Conservation (phyloP, 2,329 filamentous ascomycete genomes). For the Fusarium sp. region DNA sequence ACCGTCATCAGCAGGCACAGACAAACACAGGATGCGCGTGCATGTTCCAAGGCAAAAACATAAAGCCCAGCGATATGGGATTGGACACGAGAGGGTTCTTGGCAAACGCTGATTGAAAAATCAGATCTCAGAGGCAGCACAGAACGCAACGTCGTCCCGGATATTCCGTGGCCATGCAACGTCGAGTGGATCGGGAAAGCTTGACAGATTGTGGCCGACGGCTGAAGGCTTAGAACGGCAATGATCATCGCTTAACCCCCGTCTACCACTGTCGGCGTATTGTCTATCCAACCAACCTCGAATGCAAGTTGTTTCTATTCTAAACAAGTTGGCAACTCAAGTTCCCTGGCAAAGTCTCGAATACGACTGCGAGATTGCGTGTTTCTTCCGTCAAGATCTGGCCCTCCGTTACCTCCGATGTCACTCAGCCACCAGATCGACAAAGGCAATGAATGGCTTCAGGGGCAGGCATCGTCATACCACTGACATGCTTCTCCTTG, state of each 20-base stretch:
- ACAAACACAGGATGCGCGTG: not conserved
- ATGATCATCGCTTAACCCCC: constrained; percentile 15
- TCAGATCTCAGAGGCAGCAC: constrained; percentile 6
- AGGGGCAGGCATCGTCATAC: constrained; percentile 20
- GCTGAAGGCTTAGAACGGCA: constrained; percentile 9
- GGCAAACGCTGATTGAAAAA: constrained; percentile 40
- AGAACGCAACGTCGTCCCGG: constrained; percentile 4
- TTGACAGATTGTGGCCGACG: constrained; percentile 18
- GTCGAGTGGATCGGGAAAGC: constrained; percentile 24
- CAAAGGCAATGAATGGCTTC: constrained; percentile 19
- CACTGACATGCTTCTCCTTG: constrained; percentile 2
- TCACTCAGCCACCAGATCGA: constrained; percentile 36
- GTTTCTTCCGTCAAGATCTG: constrained; percentile 13
- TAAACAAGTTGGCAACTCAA: constrained; percentile 2
- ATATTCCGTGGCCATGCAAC: constrained; percentile 40
- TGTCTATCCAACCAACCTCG: not conserved
- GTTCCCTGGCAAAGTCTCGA: constrained; percentile 14
- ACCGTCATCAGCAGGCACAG: constrained; percentile 12
- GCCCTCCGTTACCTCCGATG: constrained; percentile 19
- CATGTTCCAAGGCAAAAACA: constrained; percentile 28
- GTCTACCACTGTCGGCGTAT: not conserved
- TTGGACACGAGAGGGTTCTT: constrained; percentile 31
- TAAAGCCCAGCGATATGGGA: constrained; percentile 25
- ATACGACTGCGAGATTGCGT: constrained; percentile 14
- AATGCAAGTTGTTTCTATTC: constrained; percentile 24